These are phyloP conservation scores for Kandelia obovata DNA, from an alignment of 345 rosid species.

Conservation along the genomic window DNA sequence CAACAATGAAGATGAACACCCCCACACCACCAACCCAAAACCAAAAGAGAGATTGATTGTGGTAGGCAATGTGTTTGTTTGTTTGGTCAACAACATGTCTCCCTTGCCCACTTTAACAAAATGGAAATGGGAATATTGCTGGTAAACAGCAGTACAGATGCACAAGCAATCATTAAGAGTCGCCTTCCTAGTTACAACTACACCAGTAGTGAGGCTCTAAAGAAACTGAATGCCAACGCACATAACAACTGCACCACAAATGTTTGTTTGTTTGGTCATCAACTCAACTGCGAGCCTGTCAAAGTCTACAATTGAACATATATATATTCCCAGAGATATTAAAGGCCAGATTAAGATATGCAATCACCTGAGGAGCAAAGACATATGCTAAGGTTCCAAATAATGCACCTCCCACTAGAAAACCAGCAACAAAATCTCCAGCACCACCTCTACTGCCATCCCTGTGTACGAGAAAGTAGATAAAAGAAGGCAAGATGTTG, in stretches of 20 bases:
- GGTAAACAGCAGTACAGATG: neutral
- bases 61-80: too few species aligned
- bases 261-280: neutral
- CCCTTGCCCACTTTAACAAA: too few species aligned
- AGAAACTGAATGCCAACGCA: neutral
- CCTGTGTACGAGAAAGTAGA: conserved; percentile 28
- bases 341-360: conserved; percentile 5
- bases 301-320: neutral
- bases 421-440: conserved; percentile 77
- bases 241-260: neutral
- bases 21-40: too few species aligned
- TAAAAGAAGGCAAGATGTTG: neutral
- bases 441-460: conserved; percentile 55
- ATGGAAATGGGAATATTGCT: neutral
- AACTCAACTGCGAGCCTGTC: neutral
- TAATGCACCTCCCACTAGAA: conserved; percentile 82
- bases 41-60: too few species aligned
- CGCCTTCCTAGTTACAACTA: neutral
- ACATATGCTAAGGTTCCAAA: conserved; percentile 73
- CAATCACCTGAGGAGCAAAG: conserved; percentile 83
- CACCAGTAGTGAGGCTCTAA: neutral
- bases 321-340: conserved; percentile 6
- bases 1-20: too few species aligned
- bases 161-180: conserved; percentile 5
- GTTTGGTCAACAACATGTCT: too few species aligned